A percentile compares a stretch with the other conserved stretches of the same genome.
Conservation (phyloP, 768 basidiomycete genomes). For the Kwoniella bestiolae region DNA sequence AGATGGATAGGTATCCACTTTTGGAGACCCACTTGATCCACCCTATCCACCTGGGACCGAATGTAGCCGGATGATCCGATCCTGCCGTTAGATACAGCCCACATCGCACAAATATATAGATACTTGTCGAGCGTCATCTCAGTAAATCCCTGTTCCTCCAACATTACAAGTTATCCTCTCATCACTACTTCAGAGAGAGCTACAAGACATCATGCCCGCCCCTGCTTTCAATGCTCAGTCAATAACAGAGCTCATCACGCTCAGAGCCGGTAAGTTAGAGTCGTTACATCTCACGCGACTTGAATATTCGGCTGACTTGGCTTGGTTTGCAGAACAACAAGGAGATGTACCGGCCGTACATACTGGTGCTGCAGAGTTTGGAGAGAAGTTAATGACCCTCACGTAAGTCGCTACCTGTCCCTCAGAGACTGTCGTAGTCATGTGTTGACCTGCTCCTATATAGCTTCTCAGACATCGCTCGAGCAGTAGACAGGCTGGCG, state of each 20-base stretch:
- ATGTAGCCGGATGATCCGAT: slow-evolving; percentile 7
- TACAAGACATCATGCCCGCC: slow-evolving; percentile 40
- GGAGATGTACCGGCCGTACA: slow-evolving; percentile 49
- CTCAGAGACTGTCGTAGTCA: neutral
- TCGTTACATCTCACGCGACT: neutral
- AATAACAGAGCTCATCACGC: slow-evolving; percentile 45
- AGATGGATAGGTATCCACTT: slow-evolving; percentile 5
- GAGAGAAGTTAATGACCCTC: slow-evolving; percentile 51
- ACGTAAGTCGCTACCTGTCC: slow-evolving; percentile 34
- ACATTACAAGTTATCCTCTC: neutral
- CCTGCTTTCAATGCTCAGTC: slow-evolving; percentile 45
- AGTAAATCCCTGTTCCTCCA: neutral
- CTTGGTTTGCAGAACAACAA: slow-evolving; percentile 30
- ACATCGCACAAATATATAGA: neutral
- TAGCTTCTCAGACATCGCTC: slow-evolving; percentile 37
- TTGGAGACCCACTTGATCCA: slow-evolving; percentile 6
- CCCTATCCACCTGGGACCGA: slow-evolving; percentile 8
- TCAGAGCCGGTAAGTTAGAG: slow-evolving; percentile 42
- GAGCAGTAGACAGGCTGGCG: slow-evolving; percentile 45
- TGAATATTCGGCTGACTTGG: neutral
- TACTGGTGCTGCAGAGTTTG: slow-evolving; percentile 54
- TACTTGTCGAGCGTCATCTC: neutral
- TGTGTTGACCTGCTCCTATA: neutral
- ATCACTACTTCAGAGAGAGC: neutral
- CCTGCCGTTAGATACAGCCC: neutral